Percentiles rank a stretch among this genome's conserved stretches.
Conservation (phyloP, 106 monocot genomes). For the Apostasia ramifera region DNA sequence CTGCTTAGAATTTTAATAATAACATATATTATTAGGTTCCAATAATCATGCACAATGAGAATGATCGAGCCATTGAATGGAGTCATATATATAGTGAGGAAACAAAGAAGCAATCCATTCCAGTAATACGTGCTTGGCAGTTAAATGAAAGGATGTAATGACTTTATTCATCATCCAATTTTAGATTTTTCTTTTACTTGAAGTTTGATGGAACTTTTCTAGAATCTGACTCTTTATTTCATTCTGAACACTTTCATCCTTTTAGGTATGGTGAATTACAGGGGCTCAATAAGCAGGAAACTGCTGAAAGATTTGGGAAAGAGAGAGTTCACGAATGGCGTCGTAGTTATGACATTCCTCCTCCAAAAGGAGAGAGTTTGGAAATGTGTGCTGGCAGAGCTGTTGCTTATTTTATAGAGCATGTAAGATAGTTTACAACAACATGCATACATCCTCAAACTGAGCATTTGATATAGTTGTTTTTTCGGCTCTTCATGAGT, state of each 20-base stretch:
- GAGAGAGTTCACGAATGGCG: slow-evolving; percentile 95
- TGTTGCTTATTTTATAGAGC: slow-evolving; percentile 85
- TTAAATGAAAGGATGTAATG: slow-evolving; percentile 97
- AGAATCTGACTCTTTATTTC: background rate
- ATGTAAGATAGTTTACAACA: slow-evolving; percentile 34
- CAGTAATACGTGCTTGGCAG: slow-evolving; percentile 92
- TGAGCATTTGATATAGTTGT: background rate
- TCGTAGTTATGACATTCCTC: slow-evolving; percentile 94
- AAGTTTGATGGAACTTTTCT: background rate
- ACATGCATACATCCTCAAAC: background rate
- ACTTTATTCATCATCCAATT: background rate
- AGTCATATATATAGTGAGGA: slow-evolving; percentile 71
- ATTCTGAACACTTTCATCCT: slow-evolving; percentile 1
- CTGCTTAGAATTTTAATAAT: background rate
- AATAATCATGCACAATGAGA: slow-evolving; percentile 76
- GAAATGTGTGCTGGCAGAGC: slow-evolving; percentile 98
- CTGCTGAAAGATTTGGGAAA: slow-evolving; percentile 77
- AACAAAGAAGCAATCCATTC: slow-evolving; percentile 78
- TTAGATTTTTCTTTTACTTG: background rate
- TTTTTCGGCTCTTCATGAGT: too few relatives aligned
- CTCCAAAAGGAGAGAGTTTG: slow-evolving; percentile 94
- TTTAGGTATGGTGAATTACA: slow-evolving; percentile 93
- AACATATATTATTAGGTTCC: slow-evolving; percentile 51
- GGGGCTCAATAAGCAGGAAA: slow-evolving; percentile 98
- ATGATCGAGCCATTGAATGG: slow-evolving; percentile 57